These are phyloP conservation scores for Nitzschia putrida DNA, from an alignment of 108 stramenopile species.

Conservation along the genomic window DNA sequence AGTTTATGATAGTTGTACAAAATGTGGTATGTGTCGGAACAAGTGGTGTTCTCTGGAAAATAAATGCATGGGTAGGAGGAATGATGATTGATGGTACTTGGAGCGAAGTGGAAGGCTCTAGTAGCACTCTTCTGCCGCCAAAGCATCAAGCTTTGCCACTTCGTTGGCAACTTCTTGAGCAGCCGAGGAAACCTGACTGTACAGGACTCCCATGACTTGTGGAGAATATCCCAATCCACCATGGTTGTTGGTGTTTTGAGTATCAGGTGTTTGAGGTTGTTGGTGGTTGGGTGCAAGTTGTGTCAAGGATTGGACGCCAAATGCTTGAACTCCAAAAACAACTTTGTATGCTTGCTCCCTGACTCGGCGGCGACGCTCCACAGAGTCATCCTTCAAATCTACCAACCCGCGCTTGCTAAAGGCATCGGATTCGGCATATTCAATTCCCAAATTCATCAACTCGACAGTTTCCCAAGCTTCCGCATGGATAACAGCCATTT, in stretches of 20 bases:
- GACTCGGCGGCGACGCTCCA: slow-evolving; percentile 34
- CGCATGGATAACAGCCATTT: slow-evolving; percentile 33
- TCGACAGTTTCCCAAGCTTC: slow-evolving; percentile 39
- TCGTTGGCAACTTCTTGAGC: slow-evolving; percentile 7
- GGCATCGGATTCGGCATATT: slow-evolving; percentile 26
- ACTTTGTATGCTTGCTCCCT: slow-evolving; percentile 37
- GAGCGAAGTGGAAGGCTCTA: neutral
- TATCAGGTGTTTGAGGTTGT: neutral
- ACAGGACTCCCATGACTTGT: slow-evolving; percentile 16
- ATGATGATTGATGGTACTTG: neutral
- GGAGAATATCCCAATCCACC: slow-evolving; percentile 4
- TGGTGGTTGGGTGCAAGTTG: neutral
- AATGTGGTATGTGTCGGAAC: no score
- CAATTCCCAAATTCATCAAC: slow-evolving; percentile 38
- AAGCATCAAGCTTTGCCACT: slow-evolving; percentile 12
- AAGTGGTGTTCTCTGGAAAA: neutral
- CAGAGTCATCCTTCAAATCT: slow-evolving; percentile 27
- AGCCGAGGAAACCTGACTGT: neutral
- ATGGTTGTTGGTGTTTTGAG: neutral
- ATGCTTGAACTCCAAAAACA: slow-evolving; percentile 36
- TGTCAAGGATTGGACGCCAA: neutral
- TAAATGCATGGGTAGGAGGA: neutral
- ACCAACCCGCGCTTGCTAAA: slow-evolving; percentile 41
- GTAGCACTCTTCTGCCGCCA: slow-evolving; percentile 2
- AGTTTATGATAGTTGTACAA: no score